phyloP scores from a whole-genome alignment of 176 grass and related monocot species.

The Pontederia crassipes region DNA sequence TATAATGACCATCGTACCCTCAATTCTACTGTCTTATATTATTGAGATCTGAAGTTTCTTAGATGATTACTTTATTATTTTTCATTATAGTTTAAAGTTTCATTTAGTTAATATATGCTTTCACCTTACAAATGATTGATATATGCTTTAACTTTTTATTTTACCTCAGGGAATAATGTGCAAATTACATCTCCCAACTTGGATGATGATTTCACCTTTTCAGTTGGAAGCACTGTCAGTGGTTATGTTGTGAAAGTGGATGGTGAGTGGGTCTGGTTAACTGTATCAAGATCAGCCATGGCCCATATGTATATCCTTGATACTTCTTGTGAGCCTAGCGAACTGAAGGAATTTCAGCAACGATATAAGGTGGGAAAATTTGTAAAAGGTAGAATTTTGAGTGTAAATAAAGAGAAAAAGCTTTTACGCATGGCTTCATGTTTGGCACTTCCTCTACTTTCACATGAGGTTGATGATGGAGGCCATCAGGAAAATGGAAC shows the following conservation, averaged over 20 bases:
- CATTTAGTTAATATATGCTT: too few species aligned
- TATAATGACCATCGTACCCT: too few species aligned
- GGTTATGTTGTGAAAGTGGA: conserved; percentile 87
- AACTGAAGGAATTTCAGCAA: conserved; percentile 67
- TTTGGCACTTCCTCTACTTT: background rate
- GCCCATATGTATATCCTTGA: conserved; percentile 88
- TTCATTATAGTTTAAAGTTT: too few species aligned
- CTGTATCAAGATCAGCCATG: conserved; percentile 64
- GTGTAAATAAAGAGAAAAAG: conserved; percentile 61
- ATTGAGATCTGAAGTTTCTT: too few species aligned
- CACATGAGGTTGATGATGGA: conserved; percentile 15
- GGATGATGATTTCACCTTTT: conserved; percentile 29
- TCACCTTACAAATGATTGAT: background rate
- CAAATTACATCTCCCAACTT: background rate
- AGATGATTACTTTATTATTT: too few species aligned
- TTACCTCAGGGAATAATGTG: background rate
- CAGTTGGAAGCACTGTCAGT: conserved; percentile 28
- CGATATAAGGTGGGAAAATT: conserved; percentile 56
- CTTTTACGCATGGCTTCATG: conserved; percentile 51
- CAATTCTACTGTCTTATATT: too few species aligned
- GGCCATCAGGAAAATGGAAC: conserved; percentile 16
- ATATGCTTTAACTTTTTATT: background rate
- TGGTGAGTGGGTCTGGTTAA: conserved; percentile 73
- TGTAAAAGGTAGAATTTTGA: conserved; percentile 47
- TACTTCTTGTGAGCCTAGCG: conserved; percentile 57